Evolutionary conservation across 108 stramenopile species (phyloP), one percentile per base, ranked within the genome.

Genomic region (Cyclotella atomus): DNA sequence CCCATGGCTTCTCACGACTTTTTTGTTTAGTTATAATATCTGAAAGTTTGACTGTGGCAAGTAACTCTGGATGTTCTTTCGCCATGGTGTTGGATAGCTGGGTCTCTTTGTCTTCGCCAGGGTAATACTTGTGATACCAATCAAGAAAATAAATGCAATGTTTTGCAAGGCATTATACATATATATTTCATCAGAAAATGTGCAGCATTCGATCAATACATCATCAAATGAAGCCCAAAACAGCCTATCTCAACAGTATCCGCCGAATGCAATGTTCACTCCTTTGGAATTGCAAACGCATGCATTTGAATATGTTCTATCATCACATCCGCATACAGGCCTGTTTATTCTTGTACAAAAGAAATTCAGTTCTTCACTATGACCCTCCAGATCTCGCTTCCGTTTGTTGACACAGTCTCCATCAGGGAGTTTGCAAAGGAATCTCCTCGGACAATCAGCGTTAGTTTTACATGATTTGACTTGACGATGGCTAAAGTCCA

Each of bases 281-380:
- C 57, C 57, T 34, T 59, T 59, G 5, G 57, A 59, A 59, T 59
- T 17, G 33, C 57, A 59, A 12, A 59, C 30, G 24, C 57, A 59
- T 59, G 57, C n/a, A 59, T 59, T 59, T 16, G 57, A 35, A 33
- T 59, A 59, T 8, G 57, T 59, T 19, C 33, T 59, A 6, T 23
- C 57, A 30, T 59, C 17, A n/a, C 57, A 59, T 3, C 57, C 57
- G 19, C 57, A 59, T 17, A 59, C 57, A 16, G 57, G 57, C 33
- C 30, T 59, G 24, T 59, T 33, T 19, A 34, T 35, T 59, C 57
- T 32, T 59, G 57, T 12, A 32, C 57, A 59, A 15, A 28, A 14
- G 29, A 34, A 59, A 12, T n/a, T 30, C 14, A 59, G 7, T 19
- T 6, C 33, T 5, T n/a, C 15, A 23, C 57, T 33, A 16, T 34